Base-by-base conservation (phyloP, 805 yeast species). In the Priceomyces carsonii region DNA sequence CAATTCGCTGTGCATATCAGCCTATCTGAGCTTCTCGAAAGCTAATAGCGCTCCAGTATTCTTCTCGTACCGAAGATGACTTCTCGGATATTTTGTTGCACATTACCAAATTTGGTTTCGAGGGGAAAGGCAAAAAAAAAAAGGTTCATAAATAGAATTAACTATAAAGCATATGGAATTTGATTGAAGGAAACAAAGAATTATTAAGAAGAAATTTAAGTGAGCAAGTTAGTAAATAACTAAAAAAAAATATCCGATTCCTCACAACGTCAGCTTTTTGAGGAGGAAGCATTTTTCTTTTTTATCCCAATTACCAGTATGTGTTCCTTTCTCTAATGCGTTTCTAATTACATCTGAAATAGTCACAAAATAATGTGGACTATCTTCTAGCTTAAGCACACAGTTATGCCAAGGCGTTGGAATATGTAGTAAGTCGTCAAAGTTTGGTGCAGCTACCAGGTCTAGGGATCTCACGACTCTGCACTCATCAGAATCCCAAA, bases 391-490 rank as follows among this genome's bases (percentile, higher is more conserved):
- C 33, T 61, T 59, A 17, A 74, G 71, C 9, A 78, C 68, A 34
- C 76, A 61, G 45, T 79, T 79, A 53, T 78, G 84, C 83, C 83
- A 79, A 30, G 84, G 83, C 0, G 83, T 78, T 32, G 84, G 83
- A 39, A 79, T 77, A 51, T 79, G 84, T 38, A 79, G 64, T 43
- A 74, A 58, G 44, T 75, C 82, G 28, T 73, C 77, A 48, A 60
- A 69, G 18, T 49, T 49, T 2, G 77, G 81, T 21, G 47, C 48
- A 18, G 47, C 47, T 32, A 55, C 57, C 31, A 61, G 62, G 32
- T 71, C 73, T 21, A 77, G 53, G n/a, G 71, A 60, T 32, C 59
- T 66, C 12, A 77, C 69, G 10, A 72, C 73, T 32, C 60, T 64
- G 43, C 81, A 76, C 28, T 63, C 61, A 1, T 61, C 60, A 0